Conservation (phyloP, 345 rosid genomes). For the Ceriops tagal region DNA sequence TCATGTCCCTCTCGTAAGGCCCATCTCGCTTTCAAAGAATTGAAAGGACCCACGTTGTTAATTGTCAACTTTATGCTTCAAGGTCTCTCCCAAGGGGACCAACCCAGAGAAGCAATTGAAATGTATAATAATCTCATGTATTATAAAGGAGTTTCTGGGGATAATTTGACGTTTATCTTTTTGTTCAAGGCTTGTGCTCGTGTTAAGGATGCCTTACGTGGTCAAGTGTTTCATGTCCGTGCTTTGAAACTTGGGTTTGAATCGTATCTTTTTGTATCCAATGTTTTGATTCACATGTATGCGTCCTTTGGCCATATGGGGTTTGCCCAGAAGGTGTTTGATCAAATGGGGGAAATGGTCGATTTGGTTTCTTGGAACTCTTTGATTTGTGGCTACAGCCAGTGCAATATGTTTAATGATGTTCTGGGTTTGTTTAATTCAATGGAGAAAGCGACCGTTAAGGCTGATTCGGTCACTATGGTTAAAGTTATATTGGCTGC, state of each 20-base stretch:
- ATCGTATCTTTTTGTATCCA: constrained; percentile 44
- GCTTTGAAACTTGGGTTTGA: constrained; percentile 44
- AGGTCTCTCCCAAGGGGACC: constrained; percentile 37
- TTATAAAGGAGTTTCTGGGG: constrained; percentile 31
- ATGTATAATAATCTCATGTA: constrained; percentile 29
- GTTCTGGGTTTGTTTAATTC: constrained; percentile 40
- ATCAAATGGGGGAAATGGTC: constrained; percentile 37
- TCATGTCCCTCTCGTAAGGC: constrained; percentile 34
- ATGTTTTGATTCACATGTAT: constrained; percentile 49
- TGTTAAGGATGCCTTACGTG: constrained; percentile 23
- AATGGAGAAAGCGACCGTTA: constrained; percentile 42
- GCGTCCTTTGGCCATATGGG: constrained; percentile 24
- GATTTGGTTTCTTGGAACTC: constrained; percentile 79
- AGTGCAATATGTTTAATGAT: constrained; percentile 36
- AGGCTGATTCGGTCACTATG: constrained; percentile 60
- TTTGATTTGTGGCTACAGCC: constrained; percentile 57
- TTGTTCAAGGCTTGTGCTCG: constrained; percentile 49
- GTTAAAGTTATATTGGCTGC: constrained; percentile 52
- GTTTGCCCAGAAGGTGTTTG: constrained; percentile 44
- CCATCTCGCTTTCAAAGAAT: constrained; percentile 33
- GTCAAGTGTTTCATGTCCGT: constrained; percentile 38
- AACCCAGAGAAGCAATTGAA: constrained; percentile 36
- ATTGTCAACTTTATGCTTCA: constrained; percentile 45
- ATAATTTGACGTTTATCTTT: constrained; percentile 40
- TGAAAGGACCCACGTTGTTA: constrained; percentile 36